These are phyloP conservation scores for Pezicula radicicola DNA, from an alignment of 2,329 filamentous ascomycete species.

Conservation along the genomic window DNA sequence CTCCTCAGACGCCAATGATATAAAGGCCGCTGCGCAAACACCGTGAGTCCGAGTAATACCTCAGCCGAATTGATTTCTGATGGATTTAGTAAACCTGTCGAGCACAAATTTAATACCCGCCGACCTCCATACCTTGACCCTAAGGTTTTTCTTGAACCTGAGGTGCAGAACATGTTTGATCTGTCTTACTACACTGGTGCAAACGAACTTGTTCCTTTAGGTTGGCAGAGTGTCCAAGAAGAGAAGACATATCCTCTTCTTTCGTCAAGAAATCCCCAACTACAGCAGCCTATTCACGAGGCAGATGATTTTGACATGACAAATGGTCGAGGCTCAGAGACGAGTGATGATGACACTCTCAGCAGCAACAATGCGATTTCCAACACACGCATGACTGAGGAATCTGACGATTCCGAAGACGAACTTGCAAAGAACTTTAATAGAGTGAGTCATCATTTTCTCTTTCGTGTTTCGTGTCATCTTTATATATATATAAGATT, in stretches of 20 bases:
- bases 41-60: not conserved
- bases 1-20: slow-evolving; percentile 9
- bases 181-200: slow-evolving; percentile 60
- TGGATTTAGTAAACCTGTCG: slow-evolving; percentile 4
- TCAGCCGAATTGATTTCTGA: not conserved
- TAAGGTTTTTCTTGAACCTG: slow-evolving; percentile 55
- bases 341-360: slow-evolving; percentile 45
- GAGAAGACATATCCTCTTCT: slow-evolving; percentile 51
- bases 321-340: slow-evolving; percentile 40
- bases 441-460: slow-evolving; percentile 18
- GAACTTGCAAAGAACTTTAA: slow-evolving; percentile 9
- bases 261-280: slow-evolving; percentile 38
- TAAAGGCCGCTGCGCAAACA: slow-evolving; percentile 6
- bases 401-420: slow-evolving; percentile 55
- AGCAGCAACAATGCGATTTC: slow-evolving; percentile 8
- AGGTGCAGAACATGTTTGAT: slow-evolving; percentile 72
- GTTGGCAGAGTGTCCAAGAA: slow-evolving; percentile 62
- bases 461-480: not conserved
- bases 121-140: slow-evolving; percentile 52
- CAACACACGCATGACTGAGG: slow-evolving; percentile 53
- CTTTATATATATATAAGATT: no score
- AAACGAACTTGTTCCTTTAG: slow-evolving; percentile 63
- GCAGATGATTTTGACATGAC: slow-evolving; percentile 18
- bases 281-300: slow-evolving; percentile 15
- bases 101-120: slow-evolving; percentile 18